Conservation (phyloP, 495 filamentous ascomycete species). For the Barbatosphaeria neglecta region DNA sequence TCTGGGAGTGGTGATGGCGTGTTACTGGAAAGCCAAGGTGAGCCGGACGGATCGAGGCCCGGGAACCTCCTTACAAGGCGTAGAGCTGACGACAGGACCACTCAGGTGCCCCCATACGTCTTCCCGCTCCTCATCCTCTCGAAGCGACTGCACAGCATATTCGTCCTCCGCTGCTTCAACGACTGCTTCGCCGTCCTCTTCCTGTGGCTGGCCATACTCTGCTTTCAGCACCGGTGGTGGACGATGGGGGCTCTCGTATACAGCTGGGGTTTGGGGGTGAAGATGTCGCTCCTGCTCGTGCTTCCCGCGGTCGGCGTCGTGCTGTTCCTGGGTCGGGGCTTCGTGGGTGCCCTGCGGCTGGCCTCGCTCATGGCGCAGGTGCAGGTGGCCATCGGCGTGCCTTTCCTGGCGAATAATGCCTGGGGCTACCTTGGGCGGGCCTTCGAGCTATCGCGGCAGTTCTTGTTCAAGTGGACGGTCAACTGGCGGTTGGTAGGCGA, state of each 20-base stretch:
- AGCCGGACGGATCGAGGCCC: neutral
- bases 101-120: slow-evolving; percentile 75
- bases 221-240: slow-evolving; percentile 62
- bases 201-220: slow-evolving; percentile 69
- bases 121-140: slow-evolving; percentile 81
- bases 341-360: slow-evolving; percentile 49
- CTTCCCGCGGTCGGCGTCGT: slow-evolving; percentile 68
- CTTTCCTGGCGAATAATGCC: slow-evolving; percentile 60
- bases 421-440: slow-evolving; percentile 64
- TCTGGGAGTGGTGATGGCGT: slow-evolving; percentile 63
- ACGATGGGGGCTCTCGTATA: slow-evolving; percentile 59
- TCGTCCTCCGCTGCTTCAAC: slow-evolving; percentile 87
- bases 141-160: slow-evolving; percentile 88
- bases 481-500: slow-evolving; percentile 94
- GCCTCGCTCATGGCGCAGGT: slow-evolving; percentile 59
- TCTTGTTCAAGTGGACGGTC: slow-evolving; percentile 96
- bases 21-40: slow-evolving; percentile 66
- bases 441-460: slow-evolving; percentile 80
- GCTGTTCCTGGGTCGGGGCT: slow-evolving; percentile 56
- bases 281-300: slow-evolving; percentile 81
- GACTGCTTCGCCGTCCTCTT: slow-evolving; percentile 77
- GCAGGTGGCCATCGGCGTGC: slow-evolving; percentile 64
- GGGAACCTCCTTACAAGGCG: neutral
- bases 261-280: slow-evolving; percentile 70
- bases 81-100: slow-evolving; percentile 1